Evolutionary conservation across 2,329 filamentous ascomycete species (phyloP), one percentile per base, ranked within the genome.

Genomic region (Fusarium caatingaense): DNA sequence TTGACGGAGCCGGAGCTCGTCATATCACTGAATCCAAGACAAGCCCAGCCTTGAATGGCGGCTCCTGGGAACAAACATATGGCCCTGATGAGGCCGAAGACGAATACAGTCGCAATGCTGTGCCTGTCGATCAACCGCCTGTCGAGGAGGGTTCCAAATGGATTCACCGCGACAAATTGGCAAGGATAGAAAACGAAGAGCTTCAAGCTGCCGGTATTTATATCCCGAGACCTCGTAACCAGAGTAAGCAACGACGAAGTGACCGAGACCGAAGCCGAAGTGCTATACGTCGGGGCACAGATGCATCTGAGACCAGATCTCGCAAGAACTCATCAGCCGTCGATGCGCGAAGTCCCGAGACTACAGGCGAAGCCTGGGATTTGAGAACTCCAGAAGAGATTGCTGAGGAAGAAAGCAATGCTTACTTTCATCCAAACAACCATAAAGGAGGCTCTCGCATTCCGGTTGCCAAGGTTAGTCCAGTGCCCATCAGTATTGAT

Each of bases 121-220:
- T 74, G 18, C 73, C 74, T 27, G 62, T 73, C 11, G 75, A 78
- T 34, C 54, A 77, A 57, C 74, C 75, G 13, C 71, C 71, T 11
- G 81, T 84, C 34, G 81, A 84, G 34, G 89, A 91, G 65, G 85
- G 88, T 65, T 92, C 89, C 32, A 91, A 93, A 78, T 96, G 93
- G 93, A 95, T 96, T 73, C 93, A 96, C 76, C 85, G 93, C 60
- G 93, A 96, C 80, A 95, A 95, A 80, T 82, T 96, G 66, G 92
- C 92, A 57, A 88, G 88, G 76, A 96, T 95, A 72, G 93, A 96
- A 80, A 95, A 84, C 72, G 87, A 90, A 75, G 93, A 96, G 80
- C 85, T 96, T 67, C 91, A 93, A 78, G 92, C 92, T 63, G 92
- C 92, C 9, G 93, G 92, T 30, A 89, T 94, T 72, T 83, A 87